Conservation (phyloP, 345 rosid species). For the Brassica napus region Da-Ae NC_063440.1:24594001-24594500, state of each 20-base stretch:
- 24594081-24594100: slow-evolving; percentile 11
- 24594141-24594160: slow-evolving; percentile 23
- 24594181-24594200: neutral
- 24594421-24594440: no score
- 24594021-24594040: slow-evolving; percentile 3
- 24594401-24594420: no score
- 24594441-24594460: no score
- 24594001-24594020: slow-evolving; percentile 13
- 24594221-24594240: neutral
- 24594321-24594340: neutral
- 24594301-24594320: no score
- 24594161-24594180: slow-evolving; percentile 20
- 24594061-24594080: neutral
- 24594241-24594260: neutral
- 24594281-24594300: neutral
- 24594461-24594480: no score
- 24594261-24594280: neutral
- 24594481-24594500: no score
- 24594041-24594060: neutral
- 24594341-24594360: neutral
- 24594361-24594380: no score
- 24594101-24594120: slow-evolving; percentile 25
- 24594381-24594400: no score
- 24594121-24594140: slow-evolving; percentile 33
- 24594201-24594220: neutral